Percentiles rank a stretch among this genome's conserved stretches.
Evolutionary conservation across 2,329 filamentous ascomycete species (phyloP).

Genomic region (Phyllosticta ampelicida): DNA sequence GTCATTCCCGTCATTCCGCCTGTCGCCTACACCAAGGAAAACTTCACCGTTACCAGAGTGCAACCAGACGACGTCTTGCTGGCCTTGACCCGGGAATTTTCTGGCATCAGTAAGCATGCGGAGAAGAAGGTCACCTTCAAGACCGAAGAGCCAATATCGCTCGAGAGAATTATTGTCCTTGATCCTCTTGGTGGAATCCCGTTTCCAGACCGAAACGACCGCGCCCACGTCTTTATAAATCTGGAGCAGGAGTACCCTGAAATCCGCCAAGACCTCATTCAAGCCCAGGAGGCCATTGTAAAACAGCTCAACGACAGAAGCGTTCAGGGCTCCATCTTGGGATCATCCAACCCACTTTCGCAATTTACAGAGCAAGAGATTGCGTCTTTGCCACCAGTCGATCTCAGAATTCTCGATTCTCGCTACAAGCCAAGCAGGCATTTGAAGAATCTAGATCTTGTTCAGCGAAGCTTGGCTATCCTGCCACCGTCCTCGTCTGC

Average conservation of each 20-base stretch:
- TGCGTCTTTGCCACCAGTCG: constrained; percentile 16
- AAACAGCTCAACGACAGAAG: constrained; percentile 3
- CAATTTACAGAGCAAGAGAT: constrained; percentile 27
- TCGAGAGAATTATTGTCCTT: constrained; percentile 82
- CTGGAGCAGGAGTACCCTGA: constrained; percentile 76
- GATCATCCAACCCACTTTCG: constrained; percentile 34
- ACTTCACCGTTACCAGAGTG: constrained; percentile 28
- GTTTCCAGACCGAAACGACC: constrained; percentile 46
- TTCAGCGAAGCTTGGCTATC: constrained; percentile 58
- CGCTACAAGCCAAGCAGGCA: constrained; percentile 30
- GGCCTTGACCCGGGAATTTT: constrained; percentile 65
- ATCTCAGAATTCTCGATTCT: constrained; percentile 10
- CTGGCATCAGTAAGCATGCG: constrained; percentile 43
- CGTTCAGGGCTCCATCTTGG: constrained; percentile 13
- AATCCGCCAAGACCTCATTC: constrained; percentile 51
- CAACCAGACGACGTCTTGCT: constrained; percentile 57
- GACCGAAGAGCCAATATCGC: constrained; percentile 12
- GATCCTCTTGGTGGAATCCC: constrained; percentile 83
- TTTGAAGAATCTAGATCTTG: constrained; percentile 62
- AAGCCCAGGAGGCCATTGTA: constrained; percentile 17
- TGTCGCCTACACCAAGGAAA: constrained; percentile 46
- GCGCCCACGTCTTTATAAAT: constrained; percentile 79
- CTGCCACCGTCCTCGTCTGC: constrained; percentile 78
- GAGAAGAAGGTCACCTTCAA: not conserved
- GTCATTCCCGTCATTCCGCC: constrained; percentile 60